These are phyloP conservation scores for Thermomucor indicae-seudaticae DNA, from an alignment of 371 early-diverging fungal species.

Conservation along the genomic window DNA sequence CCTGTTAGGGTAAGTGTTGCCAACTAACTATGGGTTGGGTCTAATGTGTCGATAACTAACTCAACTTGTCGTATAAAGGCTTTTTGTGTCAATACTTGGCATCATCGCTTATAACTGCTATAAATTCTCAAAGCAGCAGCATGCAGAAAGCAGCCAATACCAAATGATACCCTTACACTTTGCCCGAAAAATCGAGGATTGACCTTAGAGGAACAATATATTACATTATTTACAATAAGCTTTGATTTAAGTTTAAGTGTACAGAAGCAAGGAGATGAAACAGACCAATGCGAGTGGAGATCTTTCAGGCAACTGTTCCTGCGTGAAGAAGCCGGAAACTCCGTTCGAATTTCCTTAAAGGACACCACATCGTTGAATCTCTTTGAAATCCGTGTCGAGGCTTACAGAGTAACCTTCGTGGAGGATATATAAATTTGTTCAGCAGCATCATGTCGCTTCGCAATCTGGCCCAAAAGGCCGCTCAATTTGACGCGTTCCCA, in stretches of 20 bases:
- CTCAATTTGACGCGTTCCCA: slow-evolving; percentile 78
- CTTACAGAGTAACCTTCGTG: too few species aligned
- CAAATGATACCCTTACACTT: slow-evolving; percentile 27
- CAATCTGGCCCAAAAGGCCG: slow-evolving; percentile 23
- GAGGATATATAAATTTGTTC: too few species aligned
- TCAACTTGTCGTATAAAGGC: slow-evolving; percentile 18
- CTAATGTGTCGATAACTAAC: not conserved
- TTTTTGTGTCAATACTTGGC: slow-evolving; percentile 56
- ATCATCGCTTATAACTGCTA: slow-evolving; percentile 58
- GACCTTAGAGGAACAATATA: too few species aligned
- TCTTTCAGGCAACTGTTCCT: too few species aligned
- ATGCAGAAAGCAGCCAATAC: slow-evolving; percentile 18
- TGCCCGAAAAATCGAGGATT: slow-evolving; percentile 28
- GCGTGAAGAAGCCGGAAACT: too few species aligned
- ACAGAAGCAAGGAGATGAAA: too few species aligned
- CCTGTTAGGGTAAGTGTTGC: slow-evolving; percentile 39
- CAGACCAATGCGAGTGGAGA: too few species aligned
- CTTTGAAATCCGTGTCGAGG: too few species aligned
- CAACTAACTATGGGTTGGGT: not conserved
- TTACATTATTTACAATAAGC: too few species aligned
- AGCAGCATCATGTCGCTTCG: slow-evolving; percentile 13
- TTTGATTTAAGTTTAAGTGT: too few species aligned
- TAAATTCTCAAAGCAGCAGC: slow-evolving; percentile 35
- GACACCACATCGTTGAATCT: too few species aligned
- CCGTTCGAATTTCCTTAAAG: too few species aligned